phyloP scores from a whole-genome alignment of 78 protist species.

The Polysphondylium violaceum region DNA sequence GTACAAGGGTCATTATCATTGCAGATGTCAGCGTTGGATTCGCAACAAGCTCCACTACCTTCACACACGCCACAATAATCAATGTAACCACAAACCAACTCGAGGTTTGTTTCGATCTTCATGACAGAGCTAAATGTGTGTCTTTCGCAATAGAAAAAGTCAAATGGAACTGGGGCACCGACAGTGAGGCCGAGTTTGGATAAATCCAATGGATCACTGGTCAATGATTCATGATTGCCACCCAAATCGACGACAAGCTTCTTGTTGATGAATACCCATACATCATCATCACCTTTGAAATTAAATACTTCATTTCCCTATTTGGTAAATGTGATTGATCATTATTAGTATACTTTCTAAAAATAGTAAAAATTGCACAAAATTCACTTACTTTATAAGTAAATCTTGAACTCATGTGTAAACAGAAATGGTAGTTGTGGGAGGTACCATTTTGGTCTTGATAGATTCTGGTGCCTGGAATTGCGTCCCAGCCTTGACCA shows the following conservation, averaged over 20 bases:
- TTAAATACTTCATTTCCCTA: conserved; percentile 50
- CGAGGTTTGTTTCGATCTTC: conserved; percentile 58
- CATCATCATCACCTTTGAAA: conserved; percentile 86
- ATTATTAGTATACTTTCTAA: not conserved
- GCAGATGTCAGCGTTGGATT: not conserved
- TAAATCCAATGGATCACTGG: conserved; percentile 2
- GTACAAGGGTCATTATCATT: conserved; percentile 59
- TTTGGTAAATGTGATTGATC: not conserved
- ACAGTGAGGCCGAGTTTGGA: not conserved
- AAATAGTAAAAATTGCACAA: not conserved
- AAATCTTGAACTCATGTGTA: conserved; percentile 39
- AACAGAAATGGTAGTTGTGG: conserved; percentile 50
- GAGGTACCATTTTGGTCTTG: conserved; percentile 10
- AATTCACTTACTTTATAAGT: not conserved
- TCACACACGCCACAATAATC: conserved; percentile 72
- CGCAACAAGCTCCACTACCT: conserved; percentile 49
- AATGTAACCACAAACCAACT: conserved; percentile 20
- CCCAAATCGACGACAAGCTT: conserved; percentile 74
- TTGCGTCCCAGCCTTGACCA: conserved; percentile 49
- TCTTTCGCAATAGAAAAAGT: conserved; percentile 83
- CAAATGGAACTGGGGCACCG: not conserved
- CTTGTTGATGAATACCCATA: conserved; percentile 77
- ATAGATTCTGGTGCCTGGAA: not conserved
- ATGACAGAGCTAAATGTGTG: conserved; percentile 62
- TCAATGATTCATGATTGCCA: conserved; percentile 54